Evolutionary conservation across 2,329 filamentous ascomycete species (phyloP).

Genomic region (Pseudocercospora pini-densiflorae): DNA sequence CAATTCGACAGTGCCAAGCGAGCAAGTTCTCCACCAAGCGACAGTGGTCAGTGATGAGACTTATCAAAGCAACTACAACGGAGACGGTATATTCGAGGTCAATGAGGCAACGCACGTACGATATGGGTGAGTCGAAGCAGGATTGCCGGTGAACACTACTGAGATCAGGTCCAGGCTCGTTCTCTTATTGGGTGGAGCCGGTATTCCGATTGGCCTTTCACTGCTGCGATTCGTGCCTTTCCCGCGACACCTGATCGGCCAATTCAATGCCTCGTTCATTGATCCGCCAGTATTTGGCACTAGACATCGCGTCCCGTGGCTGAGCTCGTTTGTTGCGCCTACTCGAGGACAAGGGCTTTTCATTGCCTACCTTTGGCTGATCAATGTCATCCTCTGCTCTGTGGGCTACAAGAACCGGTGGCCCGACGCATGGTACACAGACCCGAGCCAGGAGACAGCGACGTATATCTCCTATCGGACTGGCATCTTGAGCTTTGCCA

Average conservation of each 20-base stretch:
- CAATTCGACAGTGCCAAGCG: slow-evolving; percentile 14
- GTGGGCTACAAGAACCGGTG: slow-evolving; percentile 29
- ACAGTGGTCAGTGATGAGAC: slow-evolving; percentile 37
- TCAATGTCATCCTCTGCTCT: slow-evolving; percentile 39
- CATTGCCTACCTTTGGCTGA: slow-evolving; percentile 35
- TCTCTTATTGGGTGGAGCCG: slow-evolving; percentile 26
- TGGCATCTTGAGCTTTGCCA: slow-evolving; percentile 48
- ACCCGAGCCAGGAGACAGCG: neutral
- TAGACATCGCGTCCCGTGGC: slow-evolving; percentile 12
- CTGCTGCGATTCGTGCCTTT: slow-evolving; percentile 27
- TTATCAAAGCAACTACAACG: slow-evolving; percentile 37
- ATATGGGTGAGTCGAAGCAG: slow-evolving; percentile 34
- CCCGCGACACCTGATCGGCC: slow-evolving; percentile 11
- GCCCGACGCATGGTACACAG: slow-evolving; percentile 36
- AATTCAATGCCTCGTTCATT: slow-evolving; percentile 26
- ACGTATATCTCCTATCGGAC: slow-evolving; percentile 45
- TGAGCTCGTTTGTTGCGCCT: slow-evolving; percentile 28
- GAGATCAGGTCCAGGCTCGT: slow-evolving; percentile 23
- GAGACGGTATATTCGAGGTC: slow-evolving; percentile 35
- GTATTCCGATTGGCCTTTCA: slow-evolving; percentile 26
- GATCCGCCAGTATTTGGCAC: slow-evolving; percentile 24
- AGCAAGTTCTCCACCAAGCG: slow-evolving; percentile 38
- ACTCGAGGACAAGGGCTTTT: slow-evolving; percentile 36
- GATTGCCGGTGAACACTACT: slow-evolving; percentile 3
- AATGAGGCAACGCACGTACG: slow-evolving; percentile 38